Evolutionary conservation across 306 rosid genomes (phyloP).

Genomic region (Datisca glomerata): DNA sequence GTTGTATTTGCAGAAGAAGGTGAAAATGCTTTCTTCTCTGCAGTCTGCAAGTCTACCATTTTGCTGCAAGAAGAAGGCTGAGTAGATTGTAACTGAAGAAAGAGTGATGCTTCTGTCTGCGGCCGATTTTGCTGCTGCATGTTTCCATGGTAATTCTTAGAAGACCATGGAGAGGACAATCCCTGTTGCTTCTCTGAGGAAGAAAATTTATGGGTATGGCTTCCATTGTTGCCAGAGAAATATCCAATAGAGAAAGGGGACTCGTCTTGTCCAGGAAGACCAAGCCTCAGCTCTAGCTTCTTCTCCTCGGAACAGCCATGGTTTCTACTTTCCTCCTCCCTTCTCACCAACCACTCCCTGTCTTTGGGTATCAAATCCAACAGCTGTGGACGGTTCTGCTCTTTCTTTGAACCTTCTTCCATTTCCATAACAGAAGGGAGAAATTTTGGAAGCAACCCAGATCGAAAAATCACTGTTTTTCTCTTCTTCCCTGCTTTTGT

Average conservation of each 20-base stretch:
- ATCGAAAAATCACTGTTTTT: slow-evolving; percentile 1
- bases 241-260: slow-evolving; percentile 43
- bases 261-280: slow-evolving; percentile 66
- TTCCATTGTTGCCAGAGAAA: slow-evolving; percentile 23
- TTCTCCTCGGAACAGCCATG: slow-evolving; percentile 43
- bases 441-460: slow-evolving; percentile 1
- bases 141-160: slow-evolving; percentile 17
- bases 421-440: slow-evolving; percentile 13
- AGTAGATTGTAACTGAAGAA: slow-evolving; percentile 25
- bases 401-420: slow-evolving; percentile 48
- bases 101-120: slow-evolving; percentile 27
- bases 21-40: slow-evolving; percentile 36
- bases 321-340: slow-evolving; percentile 23
- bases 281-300: slow-evolving; percentile 78
- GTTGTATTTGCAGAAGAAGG: slow-evolving; percentile 43
- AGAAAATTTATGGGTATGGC: slow-evolving; percentile 19
- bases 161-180: slow-evolving; percentile 45
- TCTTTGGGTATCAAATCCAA: slow-evolving; percentile 56
- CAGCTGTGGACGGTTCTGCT: slow-evolving; percentile 41
- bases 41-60: slow-evolving; percentile 41
- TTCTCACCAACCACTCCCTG: slow-evolving; percentile 40
- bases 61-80: slow-evolving; percentile 37
- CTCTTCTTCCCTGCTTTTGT: not conserved
- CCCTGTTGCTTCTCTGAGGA: slow-evolving; percentile 18
- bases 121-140: slow-evolving; percentile 16